Percentiles rank a stretch among this genome's conserved stretches.
Evolutionary conservation across 106 monocot genomes (phyloP).

Genomic region (Allium cepa): DNA sequence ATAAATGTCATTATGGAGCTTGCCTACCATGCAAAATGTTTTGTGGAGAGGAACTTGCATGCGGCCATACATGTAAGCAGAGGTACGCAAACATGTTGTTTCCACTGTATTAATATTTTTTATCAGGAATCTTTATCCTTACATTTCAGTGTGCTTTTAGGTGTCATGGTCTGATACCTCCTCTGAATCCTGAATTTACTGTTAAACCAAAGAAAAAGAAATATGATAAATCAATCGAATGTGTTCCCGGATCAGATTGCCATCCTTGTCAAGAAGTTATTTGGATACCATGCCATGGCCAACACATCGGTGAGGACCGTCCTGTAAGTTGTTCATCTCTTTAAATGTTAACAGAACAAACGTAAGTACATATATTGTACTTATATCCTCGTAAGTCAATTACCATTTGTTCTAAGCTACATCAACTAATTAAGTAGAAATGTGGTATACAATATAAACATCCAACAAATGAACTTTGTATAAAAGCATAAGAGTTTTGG

Average conservation of each 20-base stretch:
- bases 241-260: conserved; percentile 65
- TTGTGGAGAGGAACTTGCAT: conserved; percentile 58
- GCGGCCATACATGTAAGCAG: conserved; percentile 84
- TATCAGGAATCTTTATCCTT: no score
- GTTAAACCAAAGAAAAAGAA: conserved; percentile 84
- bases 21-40: conserved; percentile 80
- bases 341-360: not conserved
- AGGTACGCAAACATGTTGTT: conserved; percentile 32
- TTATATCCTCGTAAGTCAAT: no score
- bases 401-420: no score
- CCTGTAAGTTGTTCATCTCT: conserved; percentile 31
- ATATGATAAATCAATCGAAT: conserved; percentile 29
- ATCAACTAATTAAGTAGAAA: no score
- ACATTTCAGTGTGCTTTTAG: conserved; percentile 21
- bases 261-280: conserved; percentile 82
- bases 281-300: conserved; percentile 58
- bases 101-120: no score
- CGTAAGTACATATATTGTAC: no score
- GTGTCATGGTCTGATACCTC: conserved; percentile 83
- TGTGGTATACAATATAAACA: no score
- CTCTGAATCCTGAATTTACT: conserved; percentile 85
- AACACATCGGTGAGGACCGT: conserved; percentile 72
- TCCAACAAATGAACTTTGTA: no score
- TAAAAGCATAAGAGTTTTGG: no score
- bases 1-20: conserved; percentile 98